Percentiles rank a stretch among this genome's conserved stretches.
These are phyloP conservation scores for Fereydounia khargensis DNA, from an alignment of 1,284 basidiomycete genomes.

Conservation along the genomic window DNA sequence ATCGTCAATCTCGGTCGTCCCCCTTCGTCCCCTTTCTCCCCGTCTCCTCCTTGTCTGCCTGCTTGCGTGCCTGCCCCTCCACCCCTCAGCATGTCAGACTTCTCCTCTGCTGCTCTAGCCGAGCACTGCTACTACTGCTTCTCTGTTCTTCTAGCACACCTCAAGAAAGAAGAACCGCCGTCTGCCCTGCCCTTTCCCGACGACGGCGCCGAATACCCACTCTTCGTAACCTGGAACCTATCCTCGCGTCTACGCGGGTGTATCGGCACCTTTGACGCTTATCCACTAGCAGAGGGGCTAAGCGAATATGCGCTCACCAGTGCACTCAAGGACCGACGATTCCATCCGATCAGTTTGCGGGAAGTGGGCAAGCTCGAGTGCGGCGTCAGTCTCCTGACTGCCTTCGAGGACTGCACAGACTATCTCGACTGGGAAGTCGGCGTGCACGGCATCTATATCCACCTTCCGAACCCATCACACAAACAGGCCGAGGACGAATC, in stretches of 20 bases:
- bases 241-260: slow-evolving; percentile 76
- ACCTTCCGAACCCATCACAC: slow-evolving; percentile 73
- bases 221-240: slow-evolving; percentile 96
- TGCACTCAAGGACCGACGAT: slow-evolving; percentile 62
- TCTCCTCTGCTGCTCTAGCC: slow-evolving; percentile 6
- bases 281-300: slow-evolving; percentile 73
- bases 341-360: slow-evolving; percentile 68
- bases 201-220: slow-evolving; percentile 62
- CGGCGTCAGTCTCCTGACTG: slow-evolving; percentile 85
- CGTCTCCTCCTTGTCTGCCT: too few relatives aligned
- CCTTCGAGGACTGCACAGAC: slow-evolving; percentile 79
- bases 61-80: neutral
- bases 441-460: slow-evolving; percentile 85
- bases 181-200: slow-evolving; percentile 9
- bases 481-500: slow-evolving; percentile 50
- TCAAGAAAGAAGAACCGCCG: slow-evolving; percentile 21
- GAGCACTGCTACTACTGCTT: slow-evolving; percentile 62
- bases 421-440: slow-evolving; percentile 92
- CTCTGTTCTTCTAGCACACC: slow-evolving; percentile 59
- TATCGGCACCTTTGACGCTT: slow-evolving; percentile 87
- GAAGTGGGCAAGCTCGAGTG: slow-evolving; percentile 82
- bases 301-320: slow-evolving; percentile 78
- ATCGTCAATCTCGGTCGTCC: too few relatives aligned
- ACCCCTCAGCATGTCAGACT: neutral
- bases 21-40: too few relatives aligned